These are phyloP conservation scores for Macroventuria anomochaeta DNA, from an alignment of 2,329 filamentous ascomycete species.

Conservation along the genomic window DNA sequence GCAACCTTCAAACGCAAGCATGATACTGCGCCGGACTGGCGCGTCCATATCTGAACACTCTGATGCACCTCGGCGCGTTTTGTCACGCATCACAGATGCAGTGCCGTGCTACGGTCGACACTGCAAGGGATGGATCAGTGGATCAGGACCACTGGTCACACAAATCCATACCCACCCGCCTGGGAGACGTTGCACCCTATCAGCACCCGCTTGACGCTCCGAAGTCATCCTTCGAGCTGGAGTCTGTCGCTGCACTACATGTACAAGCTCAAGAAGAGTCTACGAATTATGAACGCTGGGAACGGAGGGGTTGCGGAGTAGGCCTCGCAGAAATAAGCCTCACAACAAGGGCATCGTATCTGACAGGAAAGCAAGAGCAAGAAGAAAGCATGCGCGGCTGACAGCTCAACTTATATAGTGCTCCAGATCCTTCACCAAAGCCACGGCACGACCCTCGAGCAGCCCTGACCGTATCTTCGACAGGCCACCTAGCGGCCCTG, in stretches of 20 bases:
- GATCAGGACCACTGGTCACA: neutral
- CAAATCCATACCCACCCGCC: neutral
- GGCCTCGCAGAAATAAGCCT: neutral
- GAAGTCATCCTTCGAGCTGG: too few species aligned
- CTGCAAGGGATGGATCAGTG: conserved; percentile 7
- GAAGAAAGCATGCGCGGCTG: neutral
- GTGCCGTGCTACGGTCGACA: neutral
- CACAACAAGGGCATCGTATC: neutral
- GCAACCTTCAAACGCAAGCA: neutral
- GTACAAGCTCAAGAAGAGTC: neutral
- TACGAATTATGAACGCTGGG: neutral
- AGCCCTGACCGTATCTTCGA: conserved; percentile 8
- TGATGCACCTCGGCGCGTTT: neutral
- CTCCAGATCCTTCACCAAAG: conserved; percentile 7
- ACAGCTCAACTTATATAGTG: neutral
- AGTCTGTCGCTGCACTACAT: neutral
- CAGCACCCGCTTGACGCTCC: neutral
- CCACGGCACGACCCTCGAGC: conserved; percentile 12
- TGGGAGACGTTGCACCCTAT: neutral
- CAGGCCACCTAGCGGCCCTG: neutral
- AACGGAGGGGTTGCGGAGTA: neutral
- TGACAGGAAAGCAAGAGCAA: neutral
- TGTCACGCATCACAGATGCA: neutral
- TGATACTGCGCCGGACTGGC: neutral
- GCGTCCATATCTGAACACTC: neutral